These are phyloP conservation scores for Pogostemon cablin DNA, from an alignment of 257 asterid genomes.

Conservation along the genomic window DNA sequence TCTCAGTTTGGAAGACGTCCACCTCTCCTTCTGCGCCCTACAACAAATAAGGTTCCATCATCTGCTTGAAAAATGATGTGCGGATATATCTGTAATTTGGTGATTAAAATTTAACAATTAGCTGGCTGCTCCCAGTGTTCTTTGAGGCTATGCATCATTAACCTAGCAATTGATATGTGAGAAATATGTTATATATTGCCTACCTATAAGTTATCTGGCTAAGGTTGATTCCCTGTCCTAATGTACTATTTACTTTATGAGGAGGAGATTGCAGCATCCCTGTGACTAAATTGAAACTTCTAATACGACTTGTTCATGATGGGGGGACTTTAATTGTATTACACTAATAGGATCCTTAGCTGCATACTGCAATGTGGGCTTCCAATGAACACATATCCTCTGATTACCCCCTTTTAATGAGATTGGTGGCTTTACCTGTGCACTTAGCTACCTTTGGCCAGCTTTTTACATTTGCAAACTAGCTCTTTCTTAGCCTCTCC, in stretches of 20 bases:
- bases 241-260: slow-evolving; percentile 24
- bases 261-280: slow-evolving; percentile 3
- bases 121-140: not conserved
- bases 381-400: too few species aligned
- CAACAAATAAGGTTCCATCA: slow-evolving; percentile 66
- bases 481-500: too few species aligned
- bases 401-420: too few species aligned
- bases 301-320: not conserved
- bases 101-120: not conserved
- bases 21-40: slow-evolving; percentile 57
- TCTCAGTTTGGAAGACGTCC: slow-evolving; percentile 95
- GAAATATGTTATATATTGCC: slow-evolving; percentile 19
- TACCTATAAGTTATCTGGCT: not conserved
- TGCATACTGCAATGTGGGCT: too few species aligned
- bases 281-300: not conserved
- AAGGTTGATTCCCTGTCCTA: slow-evolving; percentile 15
- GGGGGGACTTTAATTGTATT: slow-evolving; percentile 12
- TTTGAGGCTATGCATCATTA: not conserved
- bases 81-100: slow-evolving; percentile 18
- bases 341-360: not conserved
- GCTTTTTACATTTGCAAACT: too few species aligned
- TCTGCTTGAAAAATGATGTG: slow-evolving; percentile 10
- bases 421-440: too few species aligned
- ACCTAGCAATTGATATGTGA: slow-evolving; percentile 18
- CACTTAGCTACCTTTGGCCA: too few species aligned